Evolutionary conservation across 805 yeast genomes (phyloP), one percentile per base, ranked within the genome.

Genomic region (Kazachstania bromeliacearum): DNA sequence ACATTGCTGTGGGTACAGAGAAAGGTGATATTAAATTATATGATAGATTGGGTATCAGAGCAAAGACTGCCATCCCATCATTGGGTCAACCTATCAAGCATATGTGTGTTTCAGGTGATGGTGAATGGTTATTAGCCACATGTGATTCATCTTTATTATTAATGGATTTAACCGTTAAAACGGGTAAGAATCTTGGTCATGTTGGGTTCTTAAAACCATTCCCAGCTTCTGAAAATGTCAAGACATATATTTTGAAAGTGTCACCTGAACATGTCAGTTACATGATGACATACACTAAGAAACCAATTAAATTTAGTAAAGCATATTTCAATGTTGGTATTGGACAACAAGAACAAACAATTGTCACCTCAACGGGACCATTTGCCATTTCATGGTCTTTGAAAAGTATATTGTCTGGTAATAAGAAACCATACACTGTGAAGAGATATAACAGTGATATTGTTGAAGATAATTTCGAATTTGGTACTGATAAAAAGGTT

Each of bases 381-480:
- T 87, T 75, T 57, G 80, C 85, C 17, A 71, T 87, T 16, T 70
- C 82, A 1, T 87, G 95, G 95, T 76, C 80, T 9, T 57, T 87
- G 52, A 68, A 64, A 45, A 73, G 77, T 42, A 66, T 81, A 10
- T 53, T 79, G 29, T 61, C 63, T 30, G 74, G 76, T 37, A 73
- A 71, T 38, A 59, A 59, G 29, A 68, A 65, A 18, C 70, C 81
- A 5, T 84, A 83, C 54, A 60, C 68, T 34, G 77, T 88, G 53
- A 77, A 73, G 55, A 67, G 74, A 38, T 80, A 80, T 53, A 60
- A 66, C 16, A 70, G 71, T 29, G 62, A 71, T 29, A 76, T 85
- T 40, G 72, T 83, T 37, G 85, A 81, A 28, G 89, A 84, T 49
- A 79, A 80, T 52, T 87, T 85, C 70, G 72, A 72, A 51, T 83